Evolutionary conservation across 2,329 filamentous ascomycete species (phyloP), one percentile per base, ranked within the genome.

Genomic region (Cladophialophora exuberans): DNA sequence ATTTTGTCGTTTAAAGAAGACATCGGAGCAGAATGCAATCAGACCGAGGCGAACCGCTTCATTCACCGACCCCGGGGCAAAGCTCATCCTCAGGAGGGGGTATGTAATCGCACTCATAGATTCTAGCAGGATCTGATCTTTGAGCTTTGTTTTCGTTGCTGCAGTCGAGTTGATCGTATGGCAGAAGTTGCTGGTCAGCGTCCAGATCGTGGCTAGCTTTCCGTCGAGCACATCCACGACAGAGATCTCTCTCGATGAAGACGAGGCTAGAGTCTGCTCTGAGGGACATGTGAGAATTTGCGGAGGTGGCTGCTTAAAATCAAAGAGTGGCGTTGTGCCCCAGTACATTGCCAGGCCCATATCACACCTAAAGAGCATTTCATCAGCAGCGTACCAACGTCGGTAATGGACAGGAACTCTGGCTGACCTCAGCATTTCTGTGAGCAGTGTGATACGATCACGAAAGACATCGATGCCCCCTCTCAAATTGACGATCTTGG

Each of bases 21-120:
- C 53, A 53, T 66, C 63, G 15, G 64, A 68, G 3, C 65, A 67
- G 52, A 73, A 76, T 11, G 68, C 67, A 1, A 78, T 59, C 1
- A 77, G 62, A n/a, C 73, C 72, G 6, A 73, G 65, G 3, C 73
- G 72, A 17, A 77, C 61, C 1, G 66, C 64, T 58, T 77, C 72
- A 26, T 73, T 58, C 11, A 62, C 45, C 1, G 69, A 67, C 13
- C 59, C 62, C 3, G 23, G 13, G 10, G 61, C 52, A 47, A 70
- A 70, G 5, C 51, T 45, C 66, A 71, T 71, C 28, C 63, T 35
- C n/a, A 77, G 59, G 2, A 77, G 66, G 1, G 68, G 70, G 59
- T 77, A 78, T 63, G 72, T 71, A 17, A 72, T 64, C 13, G 73
- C 70, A 1, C 62, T 59, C 72, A 76, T 75, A 25, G 67, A 65